Evolutionary conservation across 139 green algal species (phyloP), one percentile per base, ranked within the genome.

Genomic region (Microglena sp.): DNA sequence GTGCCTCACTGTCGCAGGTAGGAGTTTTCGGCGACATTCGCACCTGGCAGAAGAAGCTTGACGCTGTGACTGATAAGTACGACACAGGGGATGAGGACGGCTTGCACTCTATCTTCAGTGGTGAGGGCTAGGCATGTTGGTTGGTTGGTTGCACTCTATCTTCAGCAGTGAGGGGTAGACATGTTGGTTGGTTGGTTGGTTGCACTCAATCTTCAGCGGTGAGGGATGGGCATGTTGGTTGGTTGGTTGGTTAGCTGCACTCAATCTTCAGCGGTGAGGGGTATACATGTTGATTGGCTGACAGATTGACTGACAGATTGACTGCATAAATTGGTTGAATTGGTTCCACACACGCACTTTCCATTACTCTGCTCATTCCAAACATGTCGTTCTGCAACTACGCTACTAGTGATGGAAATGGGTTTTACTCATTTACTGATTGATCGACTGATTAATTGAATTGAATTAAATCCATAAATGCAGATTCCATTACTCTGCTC

Each of bases 21-120:
- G 93, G 90, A 7, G 73, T 99, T 31, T 84, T 98, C 67, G 92
- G 90, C 5, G 77, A 79, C 33, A 91, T 92, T 21, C 74, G 86
- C 1, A 58, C 76, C 29, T 84, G 96, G 55, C 91, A 99, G 78
- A 61, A 44, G 15, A 85, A 97, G 62, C 72, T 99, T 59, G 89
- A 97, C 32, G 63, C 73, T 27, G 90, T 98, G 34, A 84, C 87
- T 3, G 69, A 78, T 11, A 40, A 81, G 1, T 86, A 91, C 5
- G 90, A 98, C 78, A 96, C 87, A 1, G 85, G 73, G 27, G 83
- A 82, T 8, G 74, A 84, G n/a, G 71, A 83, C 28, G 87, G 89
- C n/a, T 76, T 96, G 68, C 80, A 91, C 31, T 86, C 77, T 67
- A 67, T 96, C 24, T 70, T 45, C 43, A 67, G 18, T n/a, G 40